phyloP scores from a whole-genome alignment of 1,284 basidiomycete genomes.

The Ceratobasidium sp. region DNA sequence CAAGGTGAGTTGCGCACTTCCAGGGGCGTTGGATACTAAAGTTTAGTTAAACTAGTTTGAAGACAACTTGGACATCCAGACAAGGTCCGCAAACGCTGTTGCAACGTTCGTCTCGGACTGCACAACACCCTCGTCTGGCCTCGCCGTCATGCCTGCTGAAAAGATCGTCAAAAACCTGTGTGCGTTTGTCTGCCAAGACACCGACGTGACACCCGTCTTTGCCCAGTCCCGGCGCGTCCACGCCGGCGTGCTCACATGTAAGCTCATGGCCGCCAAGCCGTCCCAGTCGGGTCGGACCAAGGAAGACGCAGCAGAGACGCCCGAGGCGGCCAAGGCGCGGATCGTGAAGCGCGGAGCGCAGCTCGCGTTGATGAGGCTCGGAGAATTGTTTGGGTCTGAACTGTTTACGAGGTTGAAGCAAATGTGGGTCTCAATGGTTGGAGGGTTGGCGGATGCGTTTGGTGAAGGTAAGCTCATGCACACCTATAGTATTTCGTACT shows the following conservation, averaged over 20 bases:
- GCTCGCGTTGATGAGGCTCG: conserved; percentile 83
- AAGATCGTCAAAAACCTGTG: conserved; percentile 99
- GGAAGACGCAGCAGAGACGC: conserved; percentile 57
- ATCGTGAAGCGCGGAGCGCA: conserved; percentile 82
- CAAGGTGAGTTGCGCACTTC: conserved; percentile 68
- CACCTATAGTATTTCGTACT: neutral
- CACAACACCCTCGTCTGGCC: conserved; percentile 64
- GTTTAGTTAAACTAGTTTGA: conserved; percentile 71
- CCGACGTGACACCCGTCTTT: conserved; percentile 90
- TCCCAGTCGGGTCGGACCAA: conserved; percentile 58
- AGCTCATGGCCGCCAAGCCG: conserved; percentile 56
- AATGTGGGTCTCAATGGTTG: conserved; percentile 94
- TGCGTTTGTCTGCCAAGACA: conserved; percentile 95
- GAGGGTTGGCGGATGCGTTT: conserved; percentile 78
- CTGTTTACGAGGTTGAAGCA: conserved; percentile 85
- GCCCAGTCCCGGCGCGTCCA: conserved; percentile 67
- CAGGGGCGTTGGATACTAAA: conserved; percentile 24
- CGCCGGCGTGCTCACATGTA: conserved; percentile 84
- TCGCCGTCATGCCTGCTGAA: conserved; percentile 70
- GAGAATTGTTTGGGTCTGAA: conserved; percentile 76
- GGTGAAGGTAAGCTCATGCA: conserved; percentile 61
- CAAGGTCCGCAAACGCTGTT: conserved; percentile 87
- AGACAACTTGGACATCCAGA: conserved; percentile 89
- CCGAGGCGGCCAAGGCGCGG: conserved; percentile 62
- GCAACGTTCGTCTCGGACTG: conserved; percentile 91